Evolutionary conservation across 371 early-diverging fungal species (phyloP), one percentile per base, ranked within the genome.

Genomic region (Coemansia sp.): DNA sequence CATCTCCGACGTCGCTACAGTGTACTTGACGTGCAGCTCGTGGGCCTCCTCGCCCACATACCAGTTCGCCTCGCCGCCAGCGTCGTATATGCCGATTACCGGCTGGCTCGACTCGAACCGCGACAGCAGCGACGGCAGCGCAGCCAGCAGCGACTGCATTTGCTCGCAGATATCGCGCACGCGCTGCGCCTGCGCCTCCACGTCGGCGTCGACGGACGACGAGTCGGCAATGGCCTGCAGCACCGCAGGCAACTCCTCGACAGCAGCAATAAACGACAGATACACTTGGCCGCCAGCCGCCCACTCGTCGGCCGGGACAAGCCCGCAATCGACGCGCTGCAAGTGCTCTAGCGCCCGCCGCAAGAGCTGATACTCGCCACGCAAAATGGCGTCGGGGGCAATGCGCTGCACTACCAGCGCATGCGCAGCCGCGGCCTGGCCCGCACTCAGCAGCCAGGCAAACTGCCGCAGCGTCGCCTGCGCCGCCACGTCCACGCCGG

Each of bases 401-500:
- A 84, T 55, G 1, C 65, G 59, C 26, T 78, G 74, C 35, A 84
- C n/a, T 33, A 79, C 70, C 36, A 83, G 59, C 14, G 42, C 48
- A 40, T 83, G 83, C 0, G 79, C 84, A 7, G 77, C 34, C 1
- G 68, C 59, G 12, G 63, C 41, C 33, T 78, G 55, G 55, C 76
- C 62, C 12, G 85, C 76, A 69, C 75, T 80, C 66, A 86, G 72
- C 72, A 85, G 66, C 66, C 79, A 70, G 78, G 80, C 69, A 82
- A 86, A 59, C 66, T 72, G 30, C 64, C 47, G 49, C 69, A 74
- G 36, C 1, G 48, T 49, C 7, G 64, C 60, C 20, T 39, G 48
- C n/a, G 55, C 68, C 11, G 16, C 31, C 0, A 43, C 5, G 30
- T 61, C 66, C 50, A 51, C 16, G 14, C 26, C 40, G 26, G 41